These are phyloP conservation scores for Solanum pennellii DNA, from an alignment of 257 asterid species.

Conservation along the genomic window DNA sequence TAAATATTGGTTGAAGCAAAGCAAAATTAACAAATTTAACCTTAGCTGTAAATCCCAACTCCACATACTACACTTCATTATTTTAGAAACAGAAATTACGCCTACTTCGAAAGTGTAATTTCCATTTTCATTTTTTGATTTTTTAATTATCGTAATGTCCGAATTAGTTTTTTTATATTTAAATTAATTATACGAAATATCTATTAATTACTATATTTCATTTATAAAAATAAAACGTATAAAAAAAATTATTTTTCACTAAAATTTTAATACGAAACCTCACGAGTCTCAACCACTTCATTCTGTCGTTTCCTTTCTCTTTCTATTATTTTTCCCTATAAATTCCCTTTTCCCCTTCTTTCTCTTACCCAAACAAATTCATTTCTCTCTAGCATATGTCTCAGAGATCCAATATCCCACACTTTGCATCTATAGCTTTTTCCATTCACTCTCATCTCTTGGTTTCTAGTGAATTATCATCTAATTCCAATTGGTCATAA, in stretches of 20 bases:
- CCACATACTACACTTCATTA: background rate
- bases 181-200: accelerated
- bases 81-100: background rate
- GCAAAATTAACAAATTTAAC: background rate
- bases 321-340: background rate
- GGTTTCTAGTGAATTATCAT: conserved; percentile 79
- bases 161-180: background rate
- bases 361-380: background rate
- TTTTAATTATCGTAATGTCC: no score
- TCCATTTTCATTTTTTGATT: background rate
- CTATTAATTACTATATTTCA: accelerated
- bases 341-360: background rate
- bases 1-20: background rate
- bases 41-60: background rate
- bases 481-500: conserved; percentile 45
- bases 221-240: no score
- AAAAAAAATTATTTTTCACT: background rate
- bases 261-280: no score
- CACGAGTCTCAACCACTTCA: no score
- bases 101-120: conserved; percentile 12
- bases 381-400: conserved; percentile 41
- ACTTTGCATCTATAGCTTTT: conserved; percentile 67
- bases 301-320: background rate
- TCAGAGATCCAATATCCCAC: conserved; percentile 70
- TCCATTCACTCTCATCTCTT: conserved; percentile 78